Evolutionary conservation across 75 land plant species (phyloP).

Genomic region (Picea glauca): DNA sequence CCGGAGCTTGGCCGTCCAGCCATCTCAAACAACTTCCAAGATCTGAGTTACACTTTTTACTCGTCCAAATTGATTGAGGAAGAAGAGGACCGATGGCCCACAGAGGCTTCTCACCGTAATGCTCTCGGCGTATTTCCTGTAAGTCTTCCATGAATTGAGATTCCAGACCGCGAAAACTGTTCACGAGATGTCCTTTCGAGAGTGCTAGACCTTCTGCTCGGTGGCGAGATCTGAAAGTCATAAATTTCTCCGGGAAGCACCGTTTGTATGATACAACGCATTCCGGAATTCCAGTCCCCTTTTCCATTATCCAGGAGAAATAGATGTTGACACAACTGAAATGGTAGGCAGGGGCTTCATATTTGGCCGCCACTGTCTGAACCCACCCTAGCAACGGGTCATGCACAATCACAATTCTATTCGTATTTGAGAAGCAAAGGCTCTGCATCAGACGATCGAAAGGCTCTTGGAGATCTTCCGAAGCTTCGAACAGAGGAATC

Average conservation of each 20-base stretch:
- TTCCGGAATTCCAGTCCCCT: too few species aligned
- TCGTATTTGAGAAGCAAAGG: conserved; percentile 12
- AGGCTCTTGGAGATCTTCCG: conserved; percentile 21
- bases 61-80: too few species aligned
- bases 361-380: neutral
- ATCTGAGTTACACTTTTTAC: too few species aligned
- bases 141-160: conserved; percentile 18
- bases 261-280: neutral
- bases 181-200: conserved; percentile 10
- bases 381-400: conserved; percentile 26
- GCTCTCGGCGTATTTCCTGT: neutral
- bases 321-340: neutral
- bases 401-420: conserved; percentile 24
- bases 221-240: neutral
- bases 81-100: conserved; percentile 9
- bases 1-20: conserved; percentile 20
- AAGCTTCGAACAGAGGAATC: conserved; percentile 20
- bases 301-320: too few species aligned
- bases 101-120: conserved; percentile 13
- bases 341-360: neutral
- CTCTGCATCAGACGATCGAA: conserved; percentile 6
- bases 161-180: conserved; percentile 31
- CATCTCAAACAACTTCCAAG: neutral
- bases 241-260: neutral
- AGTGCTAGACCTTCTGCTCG: too few species aligned